Percentiles rank a stretch among this genome's conserved stretches.
Evolutionary conservation across 2,329 filamentous ascomycete species (phyloP).

Genomic region (Colletotrichum plurivorum): DNA sequence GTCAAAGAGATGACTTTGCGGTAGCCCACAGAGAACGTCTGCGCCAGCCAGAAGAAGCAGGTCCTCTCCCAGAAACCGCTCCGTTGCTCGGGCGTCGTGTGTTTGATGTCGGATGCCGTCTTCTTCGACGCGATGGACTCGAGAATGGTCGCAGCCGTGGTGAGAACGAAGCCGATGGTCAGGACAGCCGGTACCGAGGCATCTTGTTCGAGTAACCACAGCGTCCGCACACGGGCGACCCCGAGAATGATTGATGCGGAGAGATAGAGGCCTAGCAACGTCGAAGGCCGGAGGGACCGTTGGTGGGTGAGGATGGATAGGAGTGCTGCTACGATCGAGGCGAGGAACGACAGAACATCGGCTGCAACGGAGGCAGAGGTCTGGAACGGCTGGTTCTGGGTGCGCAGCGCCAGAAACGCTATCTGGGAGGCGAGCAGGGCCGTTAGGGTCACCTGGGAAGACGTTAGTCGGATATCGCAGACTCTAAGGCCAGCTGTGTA

Average conservation of each 20-base stretch:
- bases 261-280: constrained; percentile 44
- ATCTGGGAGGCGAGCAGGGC: constrained; percentile 40
- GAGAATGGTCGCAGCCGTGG: not conserved
- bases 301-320: constrained; percentile 43
- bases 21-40: constrained; percentile 17
- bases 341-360: constrained; percentile 41
- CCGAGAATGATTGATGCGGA: constrained; percentile 40
- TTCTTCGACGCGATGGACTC: constrained; percentile 19
- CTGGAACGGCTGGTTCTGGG: constrained; percentile 5
- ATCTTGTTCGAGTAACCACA: not conserved
- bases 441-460: constrained; percentile 27
- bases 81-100: not conserved
- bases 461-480: not conserved
- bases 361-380: constrained; percentile 42
- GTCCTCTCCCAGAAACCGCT: constrained; percentile 35
- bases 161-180: not conserved
- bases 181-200: not conserved
- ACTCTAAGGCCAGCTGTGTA: not conserved
- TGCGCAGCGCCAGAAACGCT: constrained; percentile 41
- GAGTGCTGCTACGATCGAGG: constrained; percentile 30
- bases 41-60: constrained; percentile 30
- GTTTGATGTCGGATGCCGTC: not conserved
- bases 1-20: constrained; percentile 19
- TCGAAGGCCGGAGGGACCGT: constrained; percentile 44
- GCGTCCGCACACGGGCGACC: constrained; percentile 20